Evolutionary conservation across 257 asterid genomes (phyloP).

Genomic region (Capsicum rhomboideum): DNA sequence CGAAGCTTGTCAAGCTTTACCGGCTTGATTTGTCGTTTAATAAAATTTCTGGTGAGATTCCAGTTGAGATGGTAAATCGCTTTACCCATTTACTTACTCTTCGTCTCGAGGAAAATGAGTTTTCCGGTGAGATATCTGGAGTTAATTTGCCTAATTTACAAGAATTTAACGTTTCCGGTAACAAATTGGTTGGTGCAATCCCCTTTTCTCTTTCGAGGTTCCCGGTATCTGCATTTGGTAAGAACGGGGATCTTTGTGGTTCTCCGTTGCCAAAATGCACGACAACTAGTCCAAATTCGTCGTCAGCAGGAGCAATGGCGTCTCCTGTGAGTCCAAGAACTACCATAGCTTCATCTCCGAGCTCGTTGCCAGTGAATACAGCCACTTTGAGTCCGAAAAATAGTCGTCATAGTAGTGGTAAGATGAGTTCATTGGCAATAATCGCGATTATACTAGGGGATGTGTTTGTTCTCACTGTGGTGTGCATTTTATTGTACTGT

Average conservation of each 20-base stretch:
- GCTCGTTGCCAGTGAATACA: slow-evolving; percentile 32
- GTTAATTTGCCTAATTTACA: slow-evolving; percentile 38
- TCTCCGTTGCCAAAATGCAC: slow-evolving; percentile 47
- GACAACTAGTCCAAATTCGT: background rate
- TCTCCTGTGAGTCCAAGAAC: slow-evolving; percentile 43
- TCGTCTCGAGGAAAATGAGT: slow-evolving; percentile 50
- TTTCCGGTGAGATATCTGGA: slow-evolving; percentile 45
- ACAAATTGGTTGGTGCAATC: slow-evolving; percentile 35
- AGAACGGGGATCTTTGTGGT: slow-evolving; percentile 58
- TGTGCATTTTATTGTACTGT: slow-evolving; percentile 53
- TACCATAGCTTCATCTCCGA: slow-evolving; percentile 49
- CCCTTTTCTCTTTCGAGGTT: slow-evolving; percentile 53
- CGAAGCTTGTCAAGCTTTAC: slow-evolving; percentile 36
- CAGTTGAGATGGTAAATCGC: slow-evolving; percentile 19
- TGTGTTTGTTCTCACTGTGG: slow-evolving; percentile 35
- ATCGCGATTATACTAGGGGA: slow-evolving; percentile 69
- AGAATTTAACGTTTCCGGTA: slow-evolving; percentile 74
- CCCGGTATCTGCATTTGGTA: slow-evolving; percentile 39
- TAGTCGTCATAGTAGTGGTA: slow-evolving; percentile 13
- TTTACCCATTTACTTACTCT: slow-evolving; percentile 57
- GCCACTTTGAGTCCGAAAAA: slow-evolving; percentile 19
- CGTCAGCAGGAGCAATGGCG: slow-evolving; percentile 31
- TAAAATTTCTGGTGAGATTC: slow-evolving; percentile 48
- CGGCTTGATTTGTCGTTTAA: slow-evolving; percentile 79
- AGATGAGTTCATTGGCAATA: slow-evolving; percentile 46